Evolutionary conservation across 192 early-diverging fungal genomes (phyloP).

Genomic region (Backusella mclennaniae): DNA sequence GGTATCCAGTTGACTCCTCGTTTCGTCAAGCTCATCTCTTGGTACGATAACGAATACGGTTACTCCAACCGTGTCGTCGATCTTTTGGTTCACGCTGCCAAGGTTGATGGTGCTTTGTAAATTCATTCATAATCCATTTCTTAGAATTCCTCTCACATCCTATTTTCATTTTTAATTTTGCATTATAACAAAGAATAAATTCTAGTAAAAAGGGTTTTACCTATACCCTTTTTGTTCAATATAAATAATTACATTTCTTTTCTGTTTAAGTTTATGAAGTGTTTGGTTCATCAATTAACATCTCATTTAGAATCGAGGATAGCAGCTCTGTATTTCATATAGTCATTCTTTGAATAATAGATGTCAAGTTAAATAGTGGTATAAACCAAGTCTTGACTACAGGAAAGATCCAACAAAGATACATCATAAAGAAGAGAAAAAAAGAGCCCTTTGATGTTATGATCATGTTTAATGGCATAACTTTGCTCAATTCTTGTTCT

Average conservation of each 20-base stretch:
- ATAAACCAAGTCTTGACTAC: no score
- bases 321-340: no score
- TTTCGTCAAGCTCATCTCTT: slow-evolving; percentile 95
- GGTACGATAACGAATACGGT: slow-evolving; percentile 90
- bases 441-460: no score
- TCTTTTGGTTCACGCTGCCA: slow-evolving; percentile 73
- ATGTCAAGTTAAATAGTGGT: no score
- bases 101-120: slow-evolving; percentile 29
- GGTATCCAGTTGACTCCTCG: slow-evolving; percentile 92
- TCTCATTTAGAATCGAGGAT: no score
- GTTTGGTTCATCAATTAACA: no score
- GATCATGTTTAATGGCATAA: no score
- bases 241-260: background rate
- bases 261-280: no score
- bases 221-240: slow-evolving; percentile 4
- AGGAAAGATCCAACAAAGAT: no score
- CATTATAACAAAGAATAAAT: background rate
- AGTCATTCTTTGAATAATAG: no score
- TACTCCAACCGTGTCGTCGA: slow-evolving; percentile 91
- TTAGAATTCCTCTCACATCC: background rate
- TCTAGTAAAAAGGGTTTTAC: background rate
- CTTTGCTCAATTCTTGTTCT: no score
- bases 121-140: slow-evolving; percentile 6
- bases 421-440: no score
- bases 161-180: background rate